These are phyloP conservation scores for Globisporangium paddicum DNA, from an alignment of 352 stramenopile species.

Conservation along the genomic window DNA sequence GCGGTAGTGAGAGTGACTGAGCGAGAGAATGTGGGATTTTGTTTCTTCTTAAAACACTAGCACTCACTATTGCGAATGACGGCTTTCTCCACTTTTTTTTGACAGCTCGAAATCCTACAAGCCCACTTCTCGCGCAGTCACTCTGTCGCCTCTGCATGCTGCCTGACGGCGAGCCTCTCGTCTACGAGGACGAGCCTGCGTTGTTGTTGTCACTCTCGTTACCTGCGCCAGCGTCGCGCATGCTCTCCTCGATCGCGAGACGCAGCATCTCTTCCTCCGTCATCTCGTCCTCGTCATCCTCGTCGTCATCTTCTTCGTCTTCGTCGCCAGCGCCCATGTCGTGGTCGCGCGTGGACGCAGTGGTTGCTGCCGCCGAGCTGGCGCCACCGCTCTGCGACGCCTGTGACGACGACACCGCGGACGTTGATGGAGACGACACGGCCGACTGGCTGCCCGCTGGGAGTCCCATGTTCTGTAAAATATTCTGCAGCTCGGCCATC, in stretches of 20 bases:
- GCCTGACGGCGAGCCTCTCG: not conserved
- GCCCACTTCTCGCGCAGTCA: not conserved
- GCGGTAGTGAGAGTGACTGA: not conserved
- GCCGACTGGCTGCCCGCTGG: conserved; percentile 52
- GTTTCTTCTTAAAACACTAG: conserved; percentile 11
- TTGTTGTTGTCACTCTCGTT: conserved; percentile 32
- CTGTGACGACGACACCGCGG: conserved; percentile 71
- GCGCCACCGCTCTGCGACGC: conserved; percentile 60
- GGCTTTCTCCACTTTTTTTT: not conserved
- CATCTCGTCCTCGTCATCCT: conserved; percentile 86
- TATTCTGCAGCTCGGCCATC: conserved; percentile 85
- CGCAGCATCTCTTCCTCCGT: conserved; percentile 82
- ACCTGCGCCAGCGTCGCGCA: conserved; percentile 74
- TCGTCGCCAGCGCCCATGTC: conserved; percentile 47
- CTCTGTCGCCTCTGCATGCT: not conserved
- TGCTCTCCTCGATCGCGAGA: conserved; percentile 84
- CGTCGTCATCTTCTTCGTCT: conserved; percentile 66
- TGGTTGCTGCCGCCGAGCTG: conserved; percentile 65
- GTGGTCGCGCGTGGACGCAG: conserved; percentile 71
- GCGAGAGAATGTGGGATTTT: conserved; percentile 2
- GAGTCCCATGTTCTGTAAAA: conserved; percentile 86
- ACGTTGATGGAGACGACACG: conserved; percentile 67
- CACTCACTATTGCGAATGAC: conserved; percentile 4
- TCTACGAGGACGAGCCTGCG: conserved; percentile 45
- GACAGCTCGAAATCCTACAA: conserved; percentile 2